Evolutionary conservation across 2,329 filamentous ascomycete genomes (phyloP).

Genomic region (Cladophialophora exuberans): DNA sequence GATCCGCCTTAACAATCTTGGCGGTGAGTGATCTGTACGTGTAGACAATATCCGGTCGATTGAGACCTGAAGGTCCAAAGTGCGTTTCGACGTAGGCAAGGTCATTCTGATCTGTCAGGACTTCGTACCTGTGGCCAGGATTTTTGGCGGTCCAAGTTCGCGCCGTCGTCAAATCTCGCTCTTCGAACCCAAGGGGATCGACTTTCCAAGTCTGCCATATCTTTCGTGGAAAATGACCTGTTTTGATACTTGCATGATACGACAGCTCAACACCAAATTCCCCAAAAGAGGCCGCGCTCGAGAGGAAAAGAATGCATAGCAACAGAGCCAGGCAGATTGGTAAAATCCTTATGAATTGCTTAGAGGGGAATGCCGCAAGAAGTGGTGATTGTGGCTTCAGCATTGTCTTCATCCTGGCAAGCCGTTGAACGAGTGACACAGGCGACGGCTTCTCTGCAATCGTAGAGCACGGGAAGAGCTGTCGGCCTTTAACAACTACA

Average conservation of each 20-base stretch:
- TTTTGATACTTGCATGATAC: slow-evolving; percentile 17
- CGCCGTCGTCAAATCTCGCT: slow-evolving; percentile 63
- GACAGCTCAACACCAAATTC: slow-evolving; percentile 31
- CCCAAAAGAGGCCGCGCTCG: slow-evolving; percentile 47
- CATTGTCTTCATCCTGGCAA: slow-evolving; percentile 5
- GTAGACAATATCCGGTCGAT: slow-evolving; percentile 67
- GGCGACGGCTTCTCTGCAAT: background rate
- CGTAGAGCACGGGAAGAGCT: too few species aligned
- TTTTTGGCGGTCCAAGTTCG: slow-evolving; percentile 70
- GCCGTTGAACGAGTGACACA: background rate
- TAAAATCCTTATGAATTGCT: slow-evolving; percentile 53
- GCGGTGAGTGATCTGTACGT: slow-evolving; percentile 64
- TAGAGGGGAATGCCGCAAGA: slow-evolving; percentile 41
- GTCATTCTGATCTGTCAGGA: slow-evolving; percentile 70
- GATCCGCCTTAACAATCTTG: slow-evolving; percentile 68
- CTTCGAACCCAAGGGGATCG: slow-evolving; percentile 67
- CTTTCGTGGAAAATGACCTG: slow-evolving; percentile 62
- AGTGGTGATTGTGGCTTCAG: background rate
- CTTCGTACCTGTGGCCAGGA: slow-evolving; percentile 68
- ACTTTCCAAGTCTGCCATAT: slow-evolving; percentile 81
- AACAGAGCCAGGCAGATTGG: slow-evolving; percentile 52
- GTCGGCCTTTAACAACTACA: too few species aligned
- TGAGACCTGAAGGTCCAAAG: slow-evolving; percentile 66
- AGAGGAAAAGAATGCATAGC: slow-evolving; percentile 51
- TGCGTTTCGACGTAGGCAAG: slow-evolving; percentile 69